Percentiles rank a stretch among this genome's conserved stretches.
These are phyloP conservation scores for Conticribra guillardii DNA, from an alignment of 108 stramenopile species.

Conservation along the genomic window DNA sequence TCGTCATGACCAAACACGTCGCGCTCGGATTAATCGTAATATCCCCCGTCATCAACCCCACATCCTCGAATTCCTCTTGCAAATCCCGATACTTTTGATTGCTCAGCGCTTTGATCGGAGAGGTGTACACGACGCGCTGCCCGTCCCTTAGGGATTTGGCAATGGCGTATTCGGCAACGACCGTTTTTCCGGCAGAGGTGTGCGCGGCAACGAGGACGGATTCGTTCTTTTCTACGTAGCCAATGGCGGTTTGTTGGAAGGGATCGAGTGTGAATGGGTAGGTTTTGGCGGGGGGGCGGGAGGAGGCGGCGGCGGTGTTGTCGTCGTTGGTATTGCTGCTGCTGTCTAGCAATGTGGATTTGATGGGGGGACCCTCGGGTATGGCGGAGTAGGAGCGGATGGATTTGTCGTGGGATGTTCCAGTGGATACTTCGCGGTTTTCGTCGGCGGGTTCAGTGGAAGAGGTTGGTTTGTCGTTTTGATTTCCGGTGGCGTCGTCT, in stretches of 20 bases:
- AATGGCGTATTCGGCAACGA: slow-evolving; percentile 95
- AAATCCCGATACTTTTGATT: slow-evolving; percentile 99
- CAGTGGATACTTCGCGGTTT: slow-evolving; percentile 71
- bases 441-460: slow-evolving; percentile 20
- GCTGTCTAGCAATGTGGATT: too few relatives aligned
- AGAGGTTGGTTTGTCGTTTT: slow-evolving; percentile 7
- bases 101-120: slow-evolving; percentile 97
- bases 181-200: slow-evolving; percentile 94
- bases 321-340: too few relatives aligned
- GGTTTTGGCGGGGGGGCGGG: slow-evolving; percentile 84
- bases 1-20: slow-evolving; percentile 97
- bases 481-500: slow-evolving; percentile 26
- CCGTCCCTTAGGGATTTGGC: slow-evolving; percentile 93
- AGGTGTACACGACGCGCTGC: slow-evolving; percentile 98
- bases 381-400: slow-evolving; percentile 82
- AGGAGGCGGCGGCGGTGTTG: slow-evolving; percentile 8
- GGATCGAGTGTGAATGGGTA: slow-evolving; percentile 97
- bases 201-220: slow-evolving; percentile 96
- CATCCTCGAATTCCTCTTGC: slow-evolving; percentile 93
- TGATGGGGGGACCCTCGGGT: slow-evolving; percentile 63
- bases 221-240: slow-evolving; percentile 93
- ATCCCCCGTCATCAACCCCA: slow-evolving; percentile 99
- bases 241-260: slow-evolving; percentile 94
- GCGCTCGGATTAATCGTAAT: slow-evolving; percentile 97
- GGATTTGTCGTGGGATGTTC: slow-evolving; percentile 88